Conservation (phyloP, 2,329 filamentous ascomycete genomes). For the Beauveria asiatica region DNA sequence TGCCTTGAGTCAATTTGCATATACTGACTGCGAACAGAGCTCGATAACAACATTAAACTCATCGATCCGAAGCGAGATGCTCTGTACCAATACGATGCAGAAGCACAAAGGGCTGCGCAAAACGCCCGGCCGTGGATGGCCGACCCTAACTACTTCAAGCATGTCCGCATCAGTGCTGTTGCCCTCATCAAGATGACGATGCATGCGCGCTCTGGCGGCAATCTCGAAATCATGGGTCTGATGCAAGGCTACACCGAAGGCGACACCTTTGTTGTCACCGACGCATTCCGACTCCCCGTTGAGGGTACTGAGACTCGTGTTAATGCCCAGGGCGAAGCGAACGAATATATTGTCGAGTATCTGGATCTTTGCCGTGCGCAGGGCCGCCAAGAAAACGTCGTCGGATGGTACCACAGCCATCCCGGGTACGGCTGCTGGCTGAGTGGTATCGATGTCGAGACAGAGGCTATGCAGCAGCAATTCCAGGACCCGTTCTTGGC, state of each 20-base stretch:
- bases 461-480: slow-evolving; percentile 75
- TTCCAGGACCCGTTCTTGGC: slow-evolving; percentile 89
- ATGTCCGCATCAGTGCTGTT: slow-evolving; percentile 85
- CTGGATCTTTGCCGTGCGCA: slow-evolving; percentile 66
- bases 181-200: slow-evolving; percentile 98
- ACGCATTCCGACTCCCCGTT: slow-evolving; percentile 87
- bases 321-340: slow-evolving; percentile 90
- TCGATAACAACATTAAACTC: slow-evolving; percentile 76
- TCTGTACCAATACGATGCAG: slow-evolving; percentile 74
- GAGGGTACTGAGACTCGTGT: slow-evolving; percentile 98
- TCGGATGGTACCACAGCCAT: slow-evolving; percentile 98
- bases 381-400: slow-evolving; percentile 77
- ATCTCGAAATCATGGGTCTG: slow-evolving; percentile 91
- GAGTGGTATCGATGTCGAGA: slow-evolving; percentile 88
- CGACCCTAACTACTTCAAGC: slow-evolving; percentile 83
- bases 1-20: neutral
- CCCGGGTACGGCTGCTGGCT: slow-evolving; percentile 98
- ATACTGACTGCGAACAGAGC: slow-evolving; percentile 46
- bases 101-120: slow-evolving; percentile 58
- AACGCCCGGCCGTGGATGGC: slow-evolving; percentile 63
- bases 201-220: slow-evolving; percentile 92
- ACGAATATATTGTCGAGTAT: slow-evolving; percentile 94
- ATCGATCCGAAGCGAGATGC: slow-evolving; percentile 83
- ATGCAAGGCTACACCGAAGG: slow-evolving; percentile 93
- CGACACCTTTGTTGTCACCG: slow-evolving; percentile 83